Percentiles rank a stretch among this genome's conserved stretches.
Evolutionary conservation across 73 alveolate genomes (phyloP).

Genomic region (Paramecium sexaurelia): DNA sequence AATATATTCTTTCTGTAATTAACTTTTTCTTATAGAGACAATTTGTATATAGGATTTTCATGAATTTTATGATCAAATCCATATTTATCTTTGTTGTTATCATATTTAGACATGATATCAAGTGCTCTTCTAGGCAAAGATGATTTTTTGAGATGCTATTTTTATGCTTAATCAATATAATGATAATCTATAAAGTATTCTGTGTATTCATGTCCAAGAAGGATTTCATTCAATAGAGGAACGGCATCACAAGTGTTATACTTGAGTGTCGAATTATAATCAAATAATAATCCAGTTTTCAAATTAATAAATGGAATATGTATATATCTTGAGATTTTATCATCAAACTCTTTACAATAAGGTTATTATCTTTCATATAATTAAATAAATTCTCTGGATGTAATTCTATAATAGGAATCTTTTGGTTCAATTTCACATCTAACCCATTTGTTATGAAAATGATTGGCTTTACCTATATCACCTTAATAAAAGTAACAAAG

Average conservation of each 20-base stretch:
- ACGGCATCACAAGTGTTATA: neutral
- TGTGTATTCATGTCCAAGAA: neutral
- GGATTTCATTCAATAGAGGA: neutral
- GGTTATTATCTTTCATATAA: neutral
- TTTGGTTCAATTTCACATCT: neutral
- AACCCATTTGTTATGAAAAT: constrained; percentile 36
- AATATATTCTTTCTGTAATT: neutral
- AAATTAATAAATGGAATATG: constrained; percentile 22
- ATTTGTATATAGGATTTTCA: constrained; percentile 15
- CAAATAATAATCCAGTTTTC: neutral
- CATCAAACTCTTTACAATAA: neutral
- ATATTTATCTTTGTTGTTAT: neutral
- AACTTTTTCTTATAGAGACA: neutral
- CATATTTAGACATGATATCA: neutral
- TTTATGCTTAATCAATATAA: neutral
- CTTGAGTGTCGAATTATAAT: neutral
- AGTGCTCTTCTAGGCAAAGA: neutral
- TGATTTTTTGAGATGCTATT: neutral
- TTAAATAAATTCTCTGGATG: constrained; percentile 9
- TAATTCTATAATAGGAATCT: constrained; percentile 40
- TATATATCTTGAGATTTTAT: neutral
- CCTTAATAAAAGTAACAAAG: constrained; percentile 13
- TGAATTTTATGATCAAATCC: neutral
- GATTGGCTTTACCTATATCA: neutral
- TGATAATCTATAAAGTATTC: neutral